A percentile compares a stretch with the other conserved stretches of the same genome.
These are phyloP conservation scores for Fragilariopsis cylindrus DNA, from an alignment of 108 stramenopile genomes.

Conservation along the genomic window DNA sequence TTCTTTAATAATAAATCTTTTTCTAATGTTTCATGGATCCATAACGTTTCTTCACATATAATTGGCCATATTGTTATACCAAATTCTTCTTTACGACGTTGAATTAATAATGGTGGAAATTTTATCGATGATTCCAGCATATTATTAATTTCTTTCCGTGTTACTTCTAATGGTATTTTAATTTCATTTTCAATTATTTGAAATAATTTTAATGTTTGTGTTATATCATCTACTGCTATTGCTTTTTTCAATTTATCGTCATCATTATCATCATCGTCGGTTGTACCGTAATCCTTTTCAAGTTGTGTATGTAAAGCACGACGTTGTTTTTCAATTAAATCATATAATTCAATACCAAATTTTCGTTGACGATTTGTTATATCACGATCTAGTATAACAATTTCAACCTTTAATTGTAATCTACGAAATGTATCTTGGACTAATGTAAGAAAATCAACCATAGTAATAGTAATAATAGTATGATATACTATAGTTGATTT, in stretches of 20 bases:
- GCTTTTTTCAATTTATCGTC: conserved; percentile 18
- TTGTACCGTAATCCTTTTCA: conserved; percentile 27
- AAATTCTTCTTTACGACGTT: conserved; percentile 67
- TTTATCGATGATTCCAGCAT: conserved; percentile 34
- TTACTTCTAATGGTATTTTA: not conserved
- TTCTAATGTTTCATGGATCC: not conserved
- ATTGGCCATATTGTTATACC: conserved; percentile 64
- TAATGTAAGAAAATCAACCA: not conserved
- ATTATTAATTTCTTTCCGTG: not conserved
- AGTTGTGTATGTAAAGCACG: conserved; percentile 19
- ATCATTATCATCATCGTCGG: conserved; percentile 23
- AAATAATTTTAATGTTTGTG: conserved; percentile 16
- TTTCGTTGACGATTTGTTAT: conserved; percentile 56
- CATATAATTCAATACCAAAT: conserved; percentile 74
- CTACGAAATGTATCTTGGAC: not conserved
- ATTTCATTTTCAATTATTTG: not conserved
- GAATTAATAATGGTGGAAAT: conserved; percentile 71
- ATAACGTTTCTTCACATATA: not conserved
- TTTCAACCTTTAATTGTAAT: conserved; percentile 56
- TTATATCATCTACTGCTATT: conserved; percentile 15
- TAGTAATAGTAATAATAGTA: not conserved
- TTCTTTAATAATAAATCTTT: not conserved
- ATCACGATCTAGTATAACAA: conserved; percentile 75
- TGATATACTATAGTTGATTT: not conserved
- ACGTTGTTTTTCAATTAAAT: conserved; percentile 46